Base-by-base conservation (phyloP, 352 stramenopile species). In the Globisporangium spiculum region DNA sequence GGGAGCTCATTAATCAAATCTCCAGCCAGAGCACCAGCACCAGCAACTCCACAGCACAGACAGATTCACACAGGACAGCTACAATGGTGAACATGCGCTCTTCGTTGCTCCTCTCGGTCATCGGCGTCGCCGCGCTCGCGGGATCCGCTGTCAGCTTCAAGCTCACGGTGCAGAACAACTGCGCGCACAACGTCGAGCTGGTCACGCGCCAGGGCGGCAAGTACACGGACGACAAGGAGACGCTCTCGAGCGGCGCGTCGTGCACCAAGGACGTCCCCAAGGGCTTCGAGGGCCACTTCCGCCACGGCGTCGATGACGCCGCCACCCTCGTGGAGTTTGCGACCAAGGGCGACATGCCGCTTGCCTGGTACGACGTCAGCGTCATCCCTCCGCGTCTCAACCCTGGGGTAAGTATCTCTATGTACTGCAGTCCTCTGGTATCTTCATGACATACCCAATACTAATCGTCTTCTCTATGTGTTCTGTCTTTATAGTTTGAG, bases 341-440 rank as follows among this genome's bases (percentile, higher is more conserved):
- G 44, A 92, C 84, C 48, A 84, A 80, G 71, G 81, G 80, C 53
- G 65, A 83, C 60, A 70, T 86, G 57, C 63, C 78, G 60, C 56
- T 89, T 46, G 72, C 74, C n/a, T 94, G 82, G 81, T 90, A 73
- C 57, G 82, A 94, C 69, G 76, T 92, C 63, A 86, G 82, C 67
- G 80, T 90, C 70, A 92, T 92, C 60, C 86, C 86, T 46, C 71
- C 86, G 22, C 71, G 66, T 16, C 78, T 90, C 50, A 69, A 88
- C 36, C 55, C 77, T 16, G 83, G 73, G 26, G 73, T 74, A 12
- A 27, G 55, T 27, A 16, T 38, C 2, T 16, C 6, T 27, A 22
- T 52, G 22, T 52, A 20, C 8, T 30, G 12, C 18, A 61, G 24
- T 46, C 8, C 20, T 26, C 24, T 10, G 41, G 9, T 36, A 36